phyloP scores from a whole-genome alignment of 2,329 filamentous ascomycete genomes.

The Fusarium tjaetaba region DNA sequence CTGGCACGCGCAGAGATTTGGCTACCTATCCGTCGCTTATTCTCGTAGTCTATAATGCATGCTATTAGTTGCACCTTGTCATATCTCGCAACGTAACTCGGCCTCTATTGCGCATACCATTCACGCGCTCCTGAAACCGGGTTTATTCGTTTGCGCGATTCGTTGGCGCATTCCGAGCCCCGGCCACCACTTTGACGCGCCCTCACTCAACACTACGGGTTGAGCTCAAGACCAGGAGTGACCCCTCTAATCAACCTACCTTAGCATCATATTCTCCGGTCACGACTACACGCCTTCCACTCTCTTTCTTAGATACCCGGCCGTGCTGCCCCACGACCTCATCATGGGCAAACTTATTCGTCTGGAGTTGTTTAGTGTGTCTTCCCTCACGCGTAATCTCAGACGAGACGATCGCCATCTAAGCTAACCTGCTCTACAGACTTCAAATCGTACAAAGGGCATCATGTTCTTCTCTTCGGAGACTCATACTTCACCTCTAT shows the following conservation, averaged over 20 bases:
- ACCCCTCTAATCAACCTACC: slow-evolving; percentile 21
- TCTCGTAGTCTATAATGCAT: slow-evolving; percentile 19
- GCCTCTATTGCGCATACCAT: background rate
- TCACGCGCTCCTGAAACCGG: background rate
- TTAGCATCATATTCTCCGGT: slow-evolving; percentile 7
- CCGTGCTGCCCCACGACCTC: slow-evolving; percentile 41
- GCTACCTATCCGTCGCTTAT: slow-evolving; percentile 1
- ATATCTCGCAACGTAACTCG: slow-evolving; percentile 15
- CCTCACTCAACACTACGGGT: slow-evolving; percentile 30
- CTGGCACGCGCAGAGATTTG: slow-evolving; percentile 24
- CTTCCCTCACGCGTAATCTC: background rate
- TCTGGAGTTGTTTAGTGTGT: slow-evolving; percentile 90
- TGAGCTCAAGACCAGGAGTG: slow-evolving; percentile 28
- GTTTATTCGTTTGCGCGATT: slow-evolving; percentile 21
- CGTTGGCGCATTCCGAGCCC: slow-evolving; percentile 29
- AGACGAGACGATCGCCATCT: background rate
- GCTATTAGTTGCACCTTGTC: background rate
- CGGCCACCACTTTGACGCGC: slow-evolving; percentile 39
- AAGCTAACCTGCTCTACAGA: slow-evolving; percentile 61
- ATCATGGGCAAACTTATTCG: slow-evolving; percentile 96
- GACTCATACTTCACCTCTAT: slow-evolving; percentile 99
- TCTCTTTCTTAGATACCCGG: slow-evolving; percentile 10
- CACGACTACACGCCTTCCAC: slow-evolving; percentile 3
- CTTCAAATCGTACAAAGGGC: slow-evolving; percentile 99
- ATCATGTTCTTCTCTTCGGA: slow-evolving; percentile 92